Evolutionary conservation across 306 rosid species (phyloP).

Genomic region (Senna siamea): DNA sequence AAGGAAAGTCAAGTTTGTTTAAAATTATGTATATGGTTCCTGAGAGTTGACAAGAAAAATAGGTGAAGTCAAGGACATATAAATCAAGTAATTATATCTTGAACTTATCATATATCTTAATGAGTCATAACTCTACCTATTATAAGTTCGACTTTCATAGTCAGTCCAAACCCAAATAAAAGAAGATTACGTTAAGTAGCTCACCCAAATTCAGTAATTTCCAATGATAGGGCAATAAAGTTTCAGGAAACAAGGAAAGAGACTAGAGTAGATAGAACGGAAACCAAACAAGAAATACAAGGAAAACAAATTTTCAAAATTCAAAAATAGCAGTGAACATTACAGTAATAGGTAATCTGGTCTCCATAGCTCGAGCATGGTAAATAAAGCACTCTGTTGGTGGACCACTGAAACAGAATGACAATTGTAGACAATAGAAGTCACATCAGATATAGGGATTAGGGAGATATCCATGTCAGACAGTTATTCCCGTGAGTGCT

Average conservation of each 20-base stretch:
- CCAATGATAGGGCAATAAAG: slow-evolving; percentile 8
- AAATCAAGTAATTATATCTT: neutral
- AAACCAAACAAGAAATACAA: too few relatives aligned
- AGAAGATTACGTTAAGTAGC: too few relatives aligned
- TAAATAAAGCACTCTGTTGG: slow-evolving; percentile 91
- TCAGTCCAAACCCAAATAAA: too few relatives aligned
- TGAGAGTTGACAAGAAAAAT: neutral
- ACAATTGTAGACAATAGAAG: slow-evolving; percentile 42
- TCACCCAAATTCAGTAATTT: neutral
- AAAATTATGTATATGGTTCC: neutral
- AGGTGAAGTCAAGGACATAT: slow-evolving; percentile 16
- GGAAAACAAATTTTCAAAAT: slow-evolving; percentile 12
- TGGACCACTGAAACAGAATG: slow-evolving; percentile 79
- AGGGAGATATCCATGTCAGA: slow-evolving; percentile 28
- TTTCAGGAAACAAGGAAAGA: slow-evolving; percentile 12
- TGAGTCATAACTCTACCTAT: too few relatives aligned
- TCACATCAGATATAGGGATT: slow-evolving; percentile 26
- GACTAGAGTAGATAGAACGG: neutral
- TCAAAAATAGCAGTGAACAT: slow-evolving; percentile 29
- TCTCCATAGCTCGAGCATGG: slow-evolving; percentile 87
- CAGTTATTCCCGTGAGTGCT: slow-evolving; percentile 17
- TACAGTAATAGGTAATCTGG: slow-evolving; percentile 66
- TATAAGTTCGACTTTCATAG: too few relatives aligned
- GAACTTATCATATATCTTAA: neutral
- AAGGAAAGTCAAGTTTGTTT: slow-evolving; percentile 9